Evolutionary conservation across 345 rosid species (phyloP), one percentile per base, ranked within the genome.

Genomic region (Pugionium dolabratum): DNA sequence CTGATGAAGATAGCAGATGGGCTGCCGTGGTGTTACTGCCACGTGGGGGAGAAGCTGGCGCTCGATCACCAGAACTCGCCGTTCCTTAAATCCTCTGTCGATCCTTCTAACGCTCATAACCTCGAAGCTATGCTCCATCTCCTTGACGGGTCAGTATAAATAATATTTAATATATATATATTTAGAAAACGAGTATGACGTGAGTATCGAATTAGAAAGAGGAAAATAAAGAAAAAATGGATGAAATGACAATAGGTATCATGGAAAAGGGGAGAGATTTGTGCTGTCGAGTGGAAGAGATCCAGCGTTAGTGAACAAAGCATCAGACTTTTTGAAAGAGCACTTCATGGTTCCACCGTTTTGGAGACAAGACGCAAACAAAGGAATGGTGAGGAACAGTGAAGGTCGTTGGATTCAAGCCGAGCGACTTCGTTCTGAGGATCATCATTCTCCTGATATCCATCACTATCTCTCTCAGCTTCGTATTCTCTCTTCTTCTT

Each of bases 381-480:
- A 91, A 66, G 96, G 98, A 41, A 79, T 88, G 83, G 59, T 86
- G 1, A 73, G 85, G 72, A 77, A 76, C 60, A 44, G 72, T 8
- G 91, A 86, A 1, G 98, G 90, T 3, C 91, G 91, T 32, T 86
- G 95, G 98, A 62, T 83, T 61, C 94, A 84, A 71, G 83, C 86
- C 4, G 98, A 88, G 34, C 76, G 96, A 3, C 86, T 86, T 0
- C 80, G 77, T n/a, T 76, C 85, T 26, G 86, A 86, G 26, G 97
- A 86, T 67, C 94, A 86, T 51, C 92, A 84, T 55, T 84, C 82
- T 0, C 62, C 73, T 1, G 81, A 86, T 50, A 82, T 71, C 5
- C 85, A 76, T 36, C 83, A 58, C n/a, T 79, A 82, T 53, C 88
- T 85, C 67, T 57, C 46, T 7, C 75, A 77, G 44, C 59, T 87